phyloP scores from a whole-genome alignment of 164 flowering plant species.

The Houttuynia cordata region DNA sequence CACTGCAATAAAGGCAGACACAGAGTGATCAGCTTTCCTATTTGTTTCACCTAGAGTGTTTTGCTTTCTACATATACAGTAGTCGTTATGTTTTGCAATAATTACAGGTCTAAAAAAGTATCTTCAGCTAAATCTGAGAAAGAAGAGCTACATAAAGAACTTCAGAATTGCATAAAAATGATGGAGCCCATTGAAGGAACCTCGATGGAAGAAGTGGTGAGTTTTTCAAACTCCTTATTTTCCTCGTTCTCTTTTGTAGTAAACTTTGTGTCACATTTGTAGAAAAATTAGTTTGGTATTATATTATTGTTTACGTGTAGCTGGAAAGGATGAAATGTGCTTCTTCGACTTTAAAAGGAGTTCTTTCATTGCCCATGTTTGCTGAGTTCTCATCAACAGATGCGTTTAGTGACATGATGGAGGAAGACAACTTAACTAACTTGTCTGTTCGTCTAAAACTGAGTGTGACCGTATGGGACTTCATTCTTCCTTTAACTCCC shows the following conservation, averaged over 20 bases:
- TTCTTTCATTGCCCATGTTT: constrained; percentile 58
- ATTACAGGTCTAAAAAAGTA: constrained; percentile 42
- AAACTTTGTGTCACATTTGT: background rate
- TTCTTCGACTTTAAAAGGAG: constrained; percentile 45
- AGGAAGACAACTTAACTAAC: constrained; percentile 63
- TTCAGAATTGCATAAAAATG: constrained; percentile 47
- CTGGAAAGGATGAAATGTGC: constrained; percentile 62
- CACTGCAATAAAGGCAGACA: constrained; percentile 57
- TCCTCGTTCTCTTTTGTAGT: background rate
- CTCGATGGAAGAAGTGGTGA: constrained; percentile 56
- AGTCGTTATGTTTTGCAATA: constrained; percentile 6
- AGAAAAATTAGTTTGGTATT: background rate
- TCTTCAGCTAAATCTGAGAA: constrained; percentile 45
- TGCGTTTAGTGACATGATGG: constrained; percentile 79
- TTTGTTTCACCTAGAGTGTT: constrained; percentile 20
- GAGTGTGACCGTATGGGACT: constrained; percentile 87
- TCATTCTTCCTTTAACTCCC: constrained; percentile 71
- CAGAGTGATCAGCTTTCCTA: constrained; percentile 46
- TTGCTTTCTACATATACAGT: background rate
- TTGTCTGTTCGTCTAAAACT: constrained; percentile 64
- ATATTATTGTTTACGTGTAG: constrained; percentile 32
- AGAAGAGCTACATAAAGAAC: constrained; percentile 43
- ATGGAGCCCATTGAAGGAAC: constrained; percentile 54
- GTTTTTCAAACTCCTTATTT: constrained; percentile 8
- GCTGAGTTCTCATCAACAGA: constrained; percentile 53